Conservation (phyloP, 148 eudicot species). For the Euryodendron excelsum region DNA sequence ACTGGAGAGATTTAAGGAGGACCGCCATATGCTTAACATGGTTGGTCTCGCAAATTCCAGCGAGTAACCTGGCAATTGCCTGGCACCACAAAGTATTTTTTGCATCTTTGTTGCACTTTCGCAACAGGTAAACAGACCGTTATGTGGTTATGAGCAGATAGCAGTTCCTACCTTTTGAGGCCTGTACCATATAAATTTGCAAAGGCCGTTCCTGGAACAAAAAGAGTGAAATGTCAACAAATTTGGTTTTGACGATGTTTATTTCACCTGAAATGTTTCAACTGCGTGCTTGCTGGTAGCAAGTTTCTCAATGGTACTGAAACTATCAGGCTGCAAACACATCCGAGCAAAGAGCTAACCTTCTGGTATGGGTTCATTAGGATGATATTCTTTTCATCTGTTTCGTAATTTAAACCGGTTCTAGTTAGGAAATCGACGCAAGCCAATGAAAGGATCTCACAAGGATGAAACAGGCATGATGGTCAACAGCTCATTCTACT, state of each 20-base stretch:
- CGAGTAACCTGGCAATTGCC: conserved; percentile 20
- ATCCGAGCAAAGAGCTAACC: no score
- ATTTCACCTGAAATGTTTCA: neutral
- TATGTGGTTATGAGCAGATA: neutral
- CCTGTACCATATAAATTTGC: neutral
- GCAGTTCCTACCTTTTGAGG: neutral
- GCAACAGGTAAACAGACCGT: neutral
- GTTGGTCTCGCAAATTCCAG: conserved; percentile 92
- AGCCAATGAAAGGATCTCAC: no score
- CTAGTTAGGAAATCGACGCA: no score
- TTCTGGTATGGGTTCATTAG: no score
- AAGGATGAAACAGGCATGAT: no score
- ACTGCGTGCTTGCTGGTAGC: no score
- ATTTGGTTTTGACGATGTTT: neutral
- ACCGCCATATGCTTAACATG: conserved; percentile 86
- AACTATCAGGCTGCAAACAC: no score
- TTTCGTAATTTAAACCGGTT: no score
- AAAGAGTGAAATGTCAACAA: neutral
- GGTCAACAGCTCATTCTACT: no score
- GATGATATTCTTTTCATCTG: no score
- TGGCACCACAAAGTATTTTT: neutral
- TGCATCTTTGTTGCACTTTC: neutral
- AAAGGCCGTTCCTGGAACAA: neutral
- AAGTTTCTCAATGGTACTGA: no score
- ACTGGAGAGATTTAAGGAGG: conserved; percentile 92